These are phyloP conservation scores for Eremothecium gossypii DNA, from an alignment of 1,139 yeast species.

Conservation along the genomic window DNA sequence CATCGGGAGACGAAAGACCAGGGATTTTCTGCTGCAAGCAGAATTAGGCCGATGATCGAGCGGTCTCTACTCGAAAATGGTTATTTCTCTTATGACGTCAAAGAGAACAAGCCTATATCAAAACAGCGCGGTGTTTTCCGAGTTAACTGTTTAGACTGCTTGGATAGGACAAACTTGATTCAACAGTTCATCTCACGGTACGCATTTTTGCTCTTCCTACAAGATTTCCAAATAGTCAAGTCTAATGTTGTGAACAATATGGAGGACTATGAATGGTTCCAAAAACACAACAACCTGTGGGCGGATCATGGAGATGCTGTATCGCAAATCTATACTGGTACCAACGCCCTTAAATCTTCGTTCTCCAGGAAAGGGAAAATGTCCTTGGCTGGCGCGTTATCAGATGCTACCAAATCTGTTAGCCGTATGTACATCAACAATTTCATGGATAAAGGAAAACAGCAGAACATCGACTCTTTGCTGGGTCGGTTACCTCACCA, in stretches of 20 bases:
- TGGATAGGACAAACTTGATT: constrained; percentile 87
- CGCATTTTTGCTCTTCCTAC: constrained; percentile 58
- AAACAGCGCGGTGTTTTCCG: constrained; percentile 87
- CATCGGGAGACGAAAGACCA: constrained; percentile 86
- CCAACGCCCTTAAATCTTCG: constrained; percentile 90
- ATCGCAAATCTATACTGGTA: constrained; percentile 94
- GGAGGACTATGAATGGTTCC: constrained; percentile 41
- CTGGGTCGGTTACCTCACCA: constrained; percentile 76
- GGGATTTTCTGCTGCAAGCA: constrained; percentile 76
- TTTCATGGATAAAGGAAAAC: constrained; percentile 86
- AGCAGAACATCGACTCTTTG: constrained; percentile 73
- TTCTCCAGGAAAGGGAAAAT: constrained; percentile 90
- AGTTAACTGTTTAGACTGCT: constrained; percentile 88
- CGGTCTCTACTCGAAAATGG: constrained; percentile 71
- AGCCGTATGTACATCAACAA: constrained; percentile 93
- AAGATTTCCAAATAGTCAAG: constrained; percentile 36
- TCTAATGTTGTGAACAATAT: constrained; percentile 17
- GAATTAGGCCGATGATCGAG: constrained; percentile 54
- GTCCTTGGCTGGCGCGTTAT: constrained; percentile 92
- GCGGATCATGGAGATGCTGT: constrained; percentile 98
- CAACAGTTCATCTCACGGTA: constrained; percentile 74
- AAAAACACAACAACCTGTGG: constrained; percentile 77
- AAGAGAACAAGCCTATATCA: constrained; percentile 41
- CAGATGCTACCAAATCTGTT: constrained; percentile 93
- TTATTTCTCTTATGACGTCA: constrained; percentile 57